Evolutionary conservation across 169 alveolate genomes (phyloP), one percentile per base, ranked within the genome.

Genomic region (Plasmodium inui): DNA sequence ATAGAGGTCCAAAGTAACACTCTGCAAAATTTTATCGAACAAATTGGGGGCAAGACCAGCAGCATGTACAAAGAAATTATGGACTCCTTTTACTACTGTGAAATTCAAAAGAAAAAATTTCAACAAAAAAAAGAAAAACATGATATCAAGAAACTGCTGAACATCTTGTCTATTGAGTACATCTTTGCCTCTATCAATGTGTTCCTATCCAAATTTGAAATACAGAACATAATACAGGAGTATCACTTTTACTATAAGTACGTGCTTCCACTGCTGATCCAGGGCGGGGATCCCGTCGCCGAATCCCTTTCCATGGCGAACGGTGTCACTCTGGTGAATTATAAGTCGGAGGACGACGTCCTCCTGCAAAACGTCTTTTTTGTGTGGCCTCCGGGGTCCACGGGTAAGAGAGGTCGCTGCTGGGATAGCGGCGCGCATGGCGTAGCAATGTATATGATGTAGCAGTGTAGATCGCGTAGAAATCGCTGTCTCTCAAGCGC

Each of bases 201-300:
- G 19, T 89, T 89, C 94, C 76, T 89, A 39, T 89, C 94, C 14
- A 89, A 89, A 89, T 89, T 89, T 79, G 94, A 89, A 61, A 89
- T 89, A 67, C 94, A 89, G 67, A 89, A 89, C 82, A 89, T 89
- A 79, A 89, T 89, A 79, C 94, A 89, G 72, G 94, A 89, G 67
- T 89, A 89, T 61, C 90, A 89, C 57, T 89, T 89, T 89, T 89
- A 89, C 78, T 89, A 89, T 32, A 79, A 89, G 83, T 89, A 89
- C 57, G 94, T 89, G n/a, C 39, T 80, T 30, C 46, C 44, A 1
- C 46, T 89, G 10, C 53, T 89, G 71, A 39, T 30, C 17, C 9
- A 71, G 19, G 30, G 73, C 26, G 17, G 37, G 19, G 74, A 53
- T 19, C 8, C 28, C 0, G 57, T 57, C 30, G 50, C 37, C 46